These are phyloP conservation scores for Xenosphaeropsis pyriputrescens DNA, from an alignment of 2,329 filamentous ascomycete genomes.

Conservation along the genomic window DNA sequence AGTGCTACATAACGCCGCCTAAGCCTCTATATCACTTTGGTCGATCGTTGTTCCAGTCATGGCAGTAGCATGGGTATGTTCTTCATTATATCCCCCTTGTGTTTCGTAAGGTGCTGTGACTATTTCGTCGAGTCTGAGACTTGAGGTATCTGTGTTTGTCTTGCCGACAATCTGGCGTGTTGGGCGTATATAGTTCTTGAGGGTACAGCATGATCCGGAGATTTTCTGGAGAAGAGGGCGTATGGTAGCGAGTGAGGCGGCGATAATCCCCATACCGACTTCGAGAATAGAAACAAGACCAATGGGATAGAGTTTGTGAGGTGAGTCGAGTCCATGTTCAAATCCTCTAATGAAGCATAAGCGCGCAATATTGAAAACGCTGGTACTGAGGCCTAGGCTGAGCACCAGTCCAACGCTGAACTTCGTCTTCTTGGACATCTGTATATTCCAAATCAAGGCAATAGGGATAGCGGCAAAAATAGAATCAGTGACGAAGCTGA, in stretches of 20 bases:
- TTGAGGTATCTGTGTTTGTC: too few species aligned
- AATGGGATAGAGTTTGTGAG: not conserved
- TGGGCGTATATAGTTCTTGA: too few species aligned
- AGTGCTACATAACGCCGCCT: too few species aligned
- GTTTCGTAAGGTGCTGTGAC: too few species aligned
- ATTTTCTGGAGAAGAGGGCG: not conserved
- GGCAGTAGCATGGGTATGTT: too few species aligned
- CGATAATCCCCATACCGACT: constrained; percentile 1
- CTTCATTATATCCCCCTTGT: too few species aligned
- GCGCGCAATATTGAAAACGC: constrained; percentile 1
- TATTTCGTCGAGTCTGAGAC: too few species aligned
- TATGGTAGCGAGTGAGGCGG: not conserved
- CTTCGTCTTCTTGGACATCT: not conserved
- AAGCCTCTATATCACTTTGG: too few species aligned
- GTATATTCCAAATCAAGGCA: not conserved
- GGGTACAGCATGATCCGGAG: too few species aligned
- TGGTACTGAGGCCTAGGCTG: constrained; percentile 1
- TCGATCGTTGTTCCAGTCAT: too few species aligned
- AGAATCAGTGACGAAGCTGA: constrained; percentile 1
- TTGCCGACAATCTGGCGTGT: too few species aligned
- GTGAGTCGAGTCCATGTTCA: not conserved
- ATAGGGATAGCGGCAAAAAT: not conserved
- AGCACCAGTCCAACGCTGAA: not conserved
- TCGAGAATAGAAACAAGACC: not conserved
- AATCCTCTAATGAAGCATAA: not conserved